Evolutionary conservation across 345 rosid species (phyloP).

Genomic region (Streptanthus diversifolius): DNA sequence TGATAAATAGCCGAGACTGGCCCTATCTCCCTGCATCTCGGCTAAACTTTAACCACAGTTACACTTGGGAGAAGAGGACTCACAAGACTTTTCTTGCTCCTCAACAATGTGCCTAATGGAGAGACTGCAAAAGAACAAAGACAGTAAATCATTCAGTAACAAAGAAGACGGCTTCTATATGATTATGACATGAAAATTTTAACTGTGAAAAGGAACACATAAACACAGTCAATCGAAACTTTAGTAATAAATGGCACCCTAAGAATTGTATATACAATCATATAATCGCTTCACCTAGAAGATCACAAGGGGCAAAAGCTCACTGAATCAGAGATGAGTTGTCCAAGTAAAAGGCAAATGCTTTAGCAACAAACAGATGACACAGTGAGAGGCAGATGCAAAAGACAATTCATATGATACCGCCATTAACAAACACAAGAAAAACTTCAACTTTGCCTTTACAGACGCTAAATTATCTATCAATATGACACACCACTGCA

Average conservation of each 20-base stretch:
- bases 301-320: neutral
- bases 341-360: neutral
- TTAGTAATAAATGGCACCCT: neutral
- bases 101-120: slow-evolving; percentile 17
- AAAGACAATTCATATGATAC: neutral
- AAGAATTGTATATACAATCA: neutral
- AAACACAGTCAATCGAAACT: neutral
- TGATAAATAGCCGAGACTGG: slow-evolving; percentile 66
- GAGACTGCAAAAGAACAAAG: slow-evolving; percentile 18
- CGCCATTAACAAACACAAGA: neutral
- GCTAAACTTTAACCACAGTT: slow-evolving; percentile 32
- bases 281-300: neutral
- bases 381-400: neutral
- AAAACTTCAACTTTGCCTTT: neutral
- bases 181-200: neutral
- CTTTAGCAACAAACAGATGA: neutral
- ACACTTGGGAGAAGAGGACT: slow-evolving; percentile 21
- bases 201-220: neutral
- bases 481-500: neutral
- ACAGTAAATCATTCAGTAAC: slow-evolving; percentile 1
- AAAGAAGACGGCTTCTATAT: neutral
- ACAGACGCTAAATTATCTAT: neutral
- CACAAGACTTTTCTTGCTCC: slow-evolving; percentile 28
- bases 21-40: slow-evolving; percentile 84
- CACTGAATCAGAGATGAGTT: neutral